Evolutionary conservation across 495 filamentous ascomycete genomes (phyloP).

Genomic region (Podospora anserina): DNA sequence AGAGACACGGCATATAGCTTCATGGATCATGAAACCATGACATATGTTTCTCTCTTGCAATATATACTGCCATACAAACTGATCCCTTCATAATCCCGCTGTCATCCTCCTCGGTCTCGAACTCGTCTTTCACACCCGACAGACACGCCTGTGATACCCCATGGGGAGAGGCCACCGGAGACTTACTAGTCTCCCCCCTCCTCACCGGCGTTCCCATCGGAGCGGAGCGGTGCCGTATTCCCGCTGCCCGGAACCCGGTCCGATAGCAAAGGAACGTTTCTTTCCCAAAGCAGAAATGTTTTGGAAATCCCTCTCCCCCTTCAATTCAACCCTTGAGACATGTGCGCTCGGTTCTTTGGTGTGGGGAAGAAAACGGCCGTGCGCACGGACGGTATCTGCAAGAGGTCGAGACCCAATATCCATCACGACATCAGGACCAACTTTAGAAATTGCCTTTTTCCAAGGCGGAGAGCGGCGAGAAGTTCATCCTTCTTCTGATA

Average conservation of each 20-base stretch:
- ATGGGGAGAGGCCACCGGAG: not conserved
- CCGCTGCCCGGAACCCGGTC: not conserved
- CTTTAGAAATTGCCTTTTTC: too few species aligned
- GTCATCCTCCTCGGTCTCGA: not conserved
- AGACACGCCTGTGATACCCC: not conserved
- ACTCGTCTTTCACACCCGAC: not conserved
- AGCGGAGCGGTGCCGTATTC: not conserved
- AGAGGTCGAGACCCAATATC: not conserved
- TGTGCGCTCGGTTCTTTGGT: not conserved
- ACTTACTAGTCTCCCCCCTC: not conserved
- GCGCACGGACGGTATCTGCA: not conserved
- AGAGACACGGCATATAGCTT: not conserved
- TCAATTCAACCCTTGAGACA: not conserved
- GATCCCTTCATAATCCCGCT: not conserved
- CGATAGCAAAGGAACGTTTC: not conserved
- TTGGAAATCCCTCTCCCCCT: not conserved
- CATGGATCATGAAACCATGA: not conserved
- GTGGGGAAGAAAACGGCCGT: not conserved
- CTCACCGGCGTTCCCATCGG: not conserved
- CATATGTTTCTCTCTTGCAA: not conserved
- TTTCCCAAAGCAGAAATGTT: not conserved
- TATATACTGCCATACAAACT: not conserved
- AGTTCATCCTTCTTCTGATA: not conserved
- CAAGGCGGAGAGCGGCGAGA: not conserved
- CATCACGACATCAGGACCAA: not conserved